Percentiles rank a stretch among this genome's conserved stretches.
phyloP scores from a whole-genome alignment of 495 filamentous ascomycete genomes.

The Aspergillus ellipticus region DNA sequence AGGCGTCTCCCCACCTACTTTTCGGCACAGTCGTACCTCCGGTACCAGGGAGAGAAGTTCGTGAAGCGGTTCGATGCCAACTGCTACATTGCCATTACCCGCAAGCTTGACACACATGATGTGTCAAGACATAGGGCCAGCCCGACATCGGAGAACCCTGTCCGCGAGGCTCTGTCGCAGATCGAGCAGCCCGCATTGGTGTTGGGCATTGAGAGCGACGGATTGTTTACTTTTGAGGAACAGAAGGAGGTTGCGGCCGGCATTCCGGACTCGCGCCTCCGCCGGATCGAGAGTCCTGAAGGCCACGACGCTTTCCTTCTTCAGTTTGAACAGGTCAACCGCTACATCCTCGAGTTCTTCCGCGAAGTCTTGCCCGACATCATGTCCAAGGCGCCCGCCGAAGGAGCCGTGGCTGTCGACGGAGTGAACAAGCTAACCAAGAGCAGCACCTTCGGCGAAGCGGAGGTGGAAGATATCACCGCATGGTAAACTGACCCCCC shows the following conservation, averaged over 20 bases:
- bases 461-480: conserved; percentile 95
- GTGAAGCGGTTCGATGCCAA: conserved; percentile 96
- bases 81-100: conserved; percentile 97
- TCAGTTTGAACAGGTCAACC: conserved; percentile 96
- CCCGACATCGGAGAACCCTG: conserved; percentile 42
- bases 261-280: conserved; percentile 72
- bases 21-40: conserved; percentile 93
- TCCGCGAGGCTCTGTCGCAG: conserved; percentile 69
- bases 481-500: conserved; percentile 66
- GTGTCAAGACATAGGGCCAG: conserved; percentile 67
- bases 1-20: conserved; percentile 78
- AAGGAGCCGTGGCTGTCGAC: conserved; percentile 33
- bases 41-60: conserved; percentile 97
- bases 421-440: conserved; percentile 56
- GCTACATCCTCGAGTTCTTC: conserved; percentile 80
- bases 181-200: conserved; percentile 87
- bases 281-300: conserved; percentile 87
- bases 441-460: conserved; percentile 87
- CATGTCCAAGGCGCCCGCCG: conserved; percentile 59
- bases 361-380: conserved; percentile 79
- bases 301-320: conserved; percentile 95
- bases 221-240: conserved; percentile 93
- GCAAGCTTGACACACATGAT: conserved; percentile 98
- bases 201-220: conserved; percentile 89
- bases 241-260: conserved; percentile 84